These are phyloP conservation scores for Calocera cornea DNA, from an alignment of 768 basidiomycete species.

Conservation along the genomic window DNA sequence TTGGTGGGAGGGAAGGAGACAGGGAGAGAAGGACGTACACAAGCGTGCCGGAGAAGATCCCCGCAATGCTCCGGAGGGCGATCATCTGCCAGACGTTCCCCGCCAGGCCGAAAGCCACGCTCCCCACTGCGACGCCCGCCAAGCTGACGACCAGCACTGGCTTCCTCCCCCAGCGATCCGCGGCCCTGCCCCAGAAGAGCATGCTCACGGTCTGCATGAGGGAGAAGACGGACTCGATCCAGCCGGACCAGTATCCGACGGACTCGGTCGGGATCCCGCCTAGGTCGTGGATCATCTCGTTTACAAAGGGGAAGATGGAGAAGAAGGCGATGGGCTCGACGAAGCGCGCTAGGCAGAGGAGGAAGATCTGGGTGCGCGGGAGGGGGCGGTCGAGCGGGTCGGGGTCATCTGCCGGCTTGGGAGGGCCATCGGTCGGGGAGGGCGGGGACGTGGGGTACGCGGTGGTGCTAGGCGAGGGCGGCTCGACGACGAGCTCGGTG, in stretches of 20 bases:
- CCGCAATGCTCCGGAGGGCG: slow-evolving; percentile 8
- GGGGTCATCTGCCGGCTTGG: background rate
- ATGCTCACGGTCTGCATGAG: slow-evolving; percentile 6
- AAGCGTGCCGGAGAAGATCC: slow-evolving; percentile 11
- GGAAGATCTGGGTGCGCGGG: slow-evolving; percentile 10
- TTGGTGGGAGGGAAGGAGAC: no score
- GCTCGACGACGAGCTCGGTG: background rate
- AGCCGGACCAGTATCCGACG: slow-evolving; percentile 8
- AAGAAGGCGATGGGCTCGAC: slow-evolving; percentile 13
- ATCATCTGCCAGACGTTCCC: slow-evolving; percentile 13
- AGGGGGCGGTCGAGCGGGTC: slow-evolving; percentile 8
- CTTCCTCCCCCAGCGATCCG: slow-evolving; percentile 11
- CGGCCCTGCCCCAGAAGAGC: slow-evolving; percentile 12
- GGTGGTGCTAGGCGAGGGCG: background rate
- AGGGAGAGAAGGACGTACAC: slow-evolving; percentile 1
- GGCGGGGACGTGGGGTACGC: background rate
- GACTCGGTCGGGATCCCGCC: background rate
- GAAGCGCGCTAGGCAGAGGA: slow-evolving; percentile 11
- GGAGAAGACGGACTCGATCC: slow-evolving; percentile 6
- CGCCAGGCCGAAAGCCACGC: slow-evolving; percentile 9
- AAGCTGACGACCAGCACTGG: slow-evolving; percentile 11
- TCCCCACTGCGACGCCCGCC: slow-evolving; percentile 7
- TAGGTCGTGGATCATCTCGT: slow-evolving; percentile 8
- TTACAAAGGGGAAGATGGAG: slow-evolving; percentile 13
- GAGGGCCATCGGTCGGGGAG: background rate